phyloP scores from a whole-genome alignment of 2,329 filamentous ascomycete genomes.

The Neopestalotiopsis sp. region DNA sequence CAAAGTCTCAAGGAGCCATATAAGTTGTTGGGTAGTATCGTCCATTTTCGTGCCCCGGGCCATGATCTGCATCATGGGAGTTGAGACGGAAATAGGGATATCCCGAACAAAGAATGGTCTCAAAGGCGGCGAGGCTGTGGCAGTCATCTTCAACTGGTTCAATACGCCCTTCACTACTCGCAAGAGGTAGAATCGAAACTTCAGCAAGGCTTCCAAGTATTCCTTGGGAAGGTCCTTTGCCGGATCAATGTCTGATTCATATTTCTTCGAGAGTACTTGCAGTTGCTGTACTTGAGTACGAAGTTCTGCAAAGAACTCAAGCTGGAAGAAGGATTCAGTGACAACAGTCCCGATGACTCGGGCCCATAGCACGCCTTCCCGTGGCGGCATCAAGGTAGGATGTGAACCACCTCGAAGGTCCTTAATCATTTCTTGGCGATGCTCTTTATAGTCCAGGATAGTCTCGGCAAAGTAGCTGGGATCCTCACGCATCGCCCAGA shows the following conservation, averaged over 20 bases:
- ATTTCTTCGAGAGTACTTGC: slow-evolving; percentile 36
- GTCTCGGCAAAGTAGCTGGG: slow-evolving; percentile 58
- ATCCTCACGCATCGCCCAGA: slow-evolving; percentile 62
- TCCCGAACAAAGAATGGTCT: slow-evolving; percentile 35
- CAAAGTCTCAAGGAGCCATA: slow-evolving; percentile 43
- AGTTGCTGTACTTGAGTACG: slow-evolving; percentile 21
- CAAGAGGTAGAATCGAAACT: slow-evolving; percentile 42
- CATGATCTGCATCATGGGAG: slow-evolving; percentile 17
- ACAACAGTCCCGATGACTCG: not conserved
- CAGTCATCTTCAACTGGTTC: slow-evolving; percentile 28
- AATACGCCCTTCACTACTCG: slow-evolving; percentile 38
- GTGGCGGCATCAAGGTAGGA: not conserved
- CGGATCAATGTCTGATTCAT: slow-evolving; percentile 36
- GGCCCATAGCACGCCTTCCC: not conserved
- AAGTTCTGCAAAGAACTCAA: not conserved
- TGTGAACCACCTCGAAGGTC: not conserved
- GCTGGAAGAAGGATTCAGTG: not conserved
- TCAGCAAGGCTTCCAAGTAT: slow-evolving; percentile 41
- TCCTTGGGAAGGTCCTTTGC: slow-evolving; percentile 39
- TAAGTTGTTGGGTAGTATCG: slow-evolving; percentile 31
- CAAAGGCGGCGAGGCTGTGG: slow-evolving; percentile 46
- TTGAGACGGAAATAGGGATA: slow-evolving; percentile 31
- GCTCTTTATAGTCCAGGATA: slow-evolving; percentile 35
- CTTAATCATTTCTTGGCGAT: slow-evolving; percentile 3
- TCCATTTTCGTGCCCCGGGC: slow-evolving; percentile 26